Conservation (phyloP, 2,329 filamentous ascomycete species). For the Sporothrix inflata region DNA sequence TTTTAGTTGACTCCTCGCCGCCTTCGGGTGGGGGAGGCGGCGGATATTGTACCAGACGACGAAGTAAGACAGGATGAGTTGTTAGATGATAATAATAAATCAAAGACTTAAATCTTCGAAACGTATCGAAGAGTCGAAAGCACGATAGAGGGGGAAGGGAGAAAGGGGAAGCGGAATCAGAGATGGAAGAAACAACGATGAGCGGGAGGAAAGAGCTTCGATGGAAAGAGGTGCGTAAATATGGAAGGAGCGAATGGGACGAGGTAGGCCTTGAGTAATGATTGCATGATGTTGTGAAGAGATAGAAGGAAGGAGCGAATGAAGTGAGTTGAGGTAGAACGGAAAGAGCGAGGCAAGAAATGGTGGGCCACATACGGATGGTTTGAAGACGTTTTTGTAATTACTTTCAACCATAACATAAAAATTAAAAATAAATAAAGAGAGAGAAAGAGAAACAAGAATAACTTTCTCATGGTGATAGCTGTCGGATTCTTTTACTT, state of each 20-base stretch:
- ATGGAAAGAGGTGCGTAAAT: not conserved
- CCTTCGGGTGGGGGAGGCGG: not conserved
- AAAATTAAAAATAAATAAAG: no score
- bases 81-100: not conserved
- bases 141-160: not conserved
- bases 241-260: not conserved
- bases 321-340: not conserved
- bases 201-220: no score
- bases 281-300: not conserved
- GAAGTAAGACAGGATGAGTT: not conserved
- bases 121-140: no score
- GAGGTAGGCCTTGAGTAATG: no score
- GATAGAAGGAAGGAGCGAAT: not conserved
- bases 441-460: no score
- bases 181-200: no score
- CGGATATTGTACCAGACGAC: not conserved
- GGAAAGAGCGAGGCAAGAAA: not conserved
- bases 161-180: no score
- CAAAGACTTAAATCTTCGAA: no score
- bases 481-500: no score
- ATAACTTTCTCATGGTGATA: no score
- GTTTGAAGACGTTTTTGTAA: no score
- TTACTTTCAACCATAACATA: no score
- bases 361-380: not conserved
- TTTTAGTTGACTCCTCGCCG: not conserved